phyloP scores from a whole-genome alignment of 2,329 filamentous ascomycete genomes.

The Fonsecaea multimorphosa region DNA sequence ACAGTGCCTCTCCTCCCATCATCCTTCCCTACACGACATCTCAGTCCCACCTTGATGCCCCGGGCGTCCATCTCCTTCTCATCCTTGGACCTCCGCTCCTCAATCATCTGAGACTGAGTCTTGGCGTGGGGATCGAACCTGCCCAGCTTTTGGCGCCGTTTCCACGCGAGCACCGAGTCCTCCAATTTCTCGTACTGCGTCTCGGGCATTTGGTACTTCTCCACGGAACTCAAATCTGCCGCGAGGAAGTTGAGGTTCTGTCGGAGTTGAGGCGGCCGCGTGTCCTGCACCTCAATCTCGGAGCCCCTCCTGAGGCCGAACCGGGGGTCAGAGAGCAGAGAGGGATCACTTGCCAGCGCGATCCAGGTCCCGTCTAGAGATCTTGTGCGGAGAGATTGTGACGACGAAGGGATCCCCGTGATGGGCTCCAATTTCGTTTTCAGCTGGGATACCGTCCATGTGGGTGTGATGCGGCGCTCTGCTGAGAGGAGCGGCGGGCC shows the following conservation, averaged over 20 bases:
- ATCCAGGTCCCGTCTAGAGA: conserved; percentile 38
- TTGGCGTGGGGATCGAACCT: conserved; percentile 89
- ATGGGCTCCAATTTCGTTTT: conserved; percentile 89
- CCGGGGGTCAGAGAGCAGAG: conserved; percentile 28
- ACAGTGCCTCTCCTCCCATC: conserved; percentile 71
- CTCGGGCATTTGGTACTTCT: conserved; percentile 88
- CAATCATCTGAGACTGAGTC: conserved; percentile 70
- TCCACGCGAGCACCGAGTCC: conserved; percentile 93
- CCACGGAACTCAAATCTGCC: conserved; percentile 77
- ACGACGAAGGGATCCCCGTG: conserved; percentile 84
- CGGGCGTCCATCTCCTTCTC: conserved; percentile 68
- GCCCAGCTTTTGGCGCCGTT: conserved; percentile 91
- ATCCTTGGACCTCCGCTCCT: conserved; percentile 67
- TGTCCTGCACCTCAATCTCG: conserved; percentile 51
- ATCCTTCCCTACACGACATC: conserved; percentile 70
- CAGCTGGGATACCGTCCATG: conserved; percentile 85
- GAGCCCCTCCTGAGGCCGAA: conserved; percentile 49
- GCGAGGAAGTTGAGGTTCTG: conserved; percentile 69
- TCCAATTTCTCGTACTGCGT: conserved; percentile 83
- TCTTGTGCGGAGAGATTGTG: conserved; percentile 77
- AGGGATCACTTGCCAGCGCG: conserved; percentile 20
- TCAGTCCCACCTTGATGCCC: conserved; percentile 67
- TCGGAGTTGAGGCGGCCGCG: conserved; percentile 66
- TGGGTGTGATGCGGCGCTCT: conserved; percentile 88
- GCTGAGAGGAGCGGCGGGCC: conserved; percentile 61